Base-by-base conservation (phyloP, 495 filamentous ascomycete genomes). In the Pyrenula aspistea region DNA sequence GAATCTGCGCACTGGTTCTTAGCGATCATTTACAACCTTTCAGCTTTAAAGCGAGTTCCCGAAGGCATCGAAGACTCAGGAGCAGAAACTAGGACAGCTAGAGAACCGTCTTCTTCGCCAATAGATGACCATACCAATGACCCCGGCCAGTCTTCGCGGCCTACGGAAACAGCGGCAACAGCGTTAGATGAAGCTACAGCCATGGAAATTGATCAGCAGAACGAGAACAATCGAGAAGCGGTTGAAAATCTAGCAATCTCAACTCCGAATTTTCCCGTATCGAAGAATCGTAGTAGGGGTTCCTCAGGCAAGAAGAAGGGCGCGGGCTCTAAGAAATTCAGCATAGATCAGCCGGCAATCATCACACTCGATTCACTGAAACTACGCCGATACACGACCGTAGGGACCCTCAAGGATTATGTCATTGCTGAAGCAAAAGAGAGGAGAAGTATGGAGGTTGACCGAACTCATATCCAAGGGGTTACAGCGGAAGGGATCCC, bases 11-110 rank as follows among this genome's bases (percentile, higher is more conserved):
- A 98, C 66, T 98, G 93, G 93, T 97, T 93, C 70, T 71, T 96
- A 63, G 93, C 90, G 12, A 91, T 98, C 56, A 96, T 97, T 25
- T 95, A 89, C 81, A 96, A 97, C 63, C 77, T 92, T 2, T 84
- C 58, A 71, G 78, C 56, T 61, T 79, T 71, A 54, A 65, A 65
- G 61, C 74, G 64, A 59, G 68, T 65, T 24, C 59, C 62, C 12
- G 63, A 64, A 24, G 59, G 52, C 21, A 54, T 58, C 22, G 55
- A 66, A 25, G 61, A 63, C 25, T 10, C 47, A n/a, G 54, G 53
- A 49, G 50, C n/a, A 52, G 50, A 55, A 49, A 47, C 53, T 53
- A 49, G 51, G 42, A 71, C 71, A 60, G 51, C 55, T 19, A 54
- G 60, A 10, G 53, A 52, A 51, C 12, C 59, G 10, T 57, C 65